Conservation (phyloP, 2,329 filamentous ascomycete genomes). For the Raffaelea albimanens region DNA sequence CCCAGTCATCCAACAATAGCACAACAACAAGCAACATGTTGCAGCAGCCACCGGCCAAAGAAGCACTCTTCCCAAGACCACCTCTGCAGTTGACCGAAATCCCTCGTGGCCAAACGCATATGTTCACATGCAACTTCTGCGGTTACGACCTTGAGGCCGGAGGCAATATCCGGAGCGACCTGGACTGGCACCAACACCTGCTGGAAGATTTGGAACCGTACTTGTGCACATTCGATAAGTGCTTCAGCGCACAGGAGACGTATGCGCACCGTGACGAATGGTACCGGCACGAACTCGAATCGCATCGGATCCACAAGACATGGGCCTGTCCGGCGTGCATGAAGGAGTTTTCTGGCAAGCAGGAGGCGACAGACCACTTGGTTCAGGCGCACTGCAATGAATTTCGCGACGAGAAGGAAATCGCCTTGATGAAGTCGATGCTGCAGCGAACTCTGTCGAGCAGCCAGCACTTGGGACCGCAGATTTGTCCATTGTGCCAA, state of each 20-base stretch:
- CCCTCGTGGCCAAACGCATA: conserved; percentile 3
- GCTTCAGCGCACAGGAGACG: too few relatives aligned
- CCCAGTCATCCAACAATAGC: neutral
- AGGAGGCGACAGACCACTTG: conserved; percentile 8
- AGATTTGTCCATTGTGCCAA: conserved; percentile 9
- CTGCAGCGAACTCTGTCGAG: conserved; percentile 6
- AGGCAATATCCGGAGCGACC: conserved; percentile 6
- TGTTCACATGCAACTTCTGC: conserved; percentile 12
- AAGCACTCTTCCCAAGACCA: conserved; percentile 1
- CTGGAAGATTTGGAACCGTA: conserved; percentile 12
- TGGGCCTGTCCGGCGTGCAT: conserved; percentile 11
- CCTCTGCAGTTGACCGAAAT: conserved; percentile 4
- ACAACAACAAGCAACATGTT: too few relatives aligned
- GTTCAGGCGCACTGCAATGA: conserved; percentile 5
- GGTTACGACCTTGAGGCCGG: conserved; percentile 11
- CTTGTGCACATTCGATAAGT: conserved; percentile 12
- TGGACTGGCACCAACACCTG: conserved; percentile 11
- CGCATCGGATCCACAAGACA: conserved; percentile 7
- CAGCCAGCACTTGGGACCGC: conserved; percentile 1
- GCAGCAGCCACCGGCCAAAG: too few relatives aligned
- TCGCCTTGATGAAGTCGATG: conserved; percentile 7
- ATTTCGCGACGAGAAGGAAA: conserved; percentile 3
- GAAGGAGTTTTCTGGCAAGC: conserved; percentile 9
- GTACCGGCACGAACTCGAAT: conserved; percentile 12
- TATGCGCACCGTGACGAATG: conserved; percentile 10